These are phyloP conservation scores for Orbilia brochopaga DNA, from an alignment of 2,329 filamentous ascomycete genomes.

Conservation along the genomic window DNA sequence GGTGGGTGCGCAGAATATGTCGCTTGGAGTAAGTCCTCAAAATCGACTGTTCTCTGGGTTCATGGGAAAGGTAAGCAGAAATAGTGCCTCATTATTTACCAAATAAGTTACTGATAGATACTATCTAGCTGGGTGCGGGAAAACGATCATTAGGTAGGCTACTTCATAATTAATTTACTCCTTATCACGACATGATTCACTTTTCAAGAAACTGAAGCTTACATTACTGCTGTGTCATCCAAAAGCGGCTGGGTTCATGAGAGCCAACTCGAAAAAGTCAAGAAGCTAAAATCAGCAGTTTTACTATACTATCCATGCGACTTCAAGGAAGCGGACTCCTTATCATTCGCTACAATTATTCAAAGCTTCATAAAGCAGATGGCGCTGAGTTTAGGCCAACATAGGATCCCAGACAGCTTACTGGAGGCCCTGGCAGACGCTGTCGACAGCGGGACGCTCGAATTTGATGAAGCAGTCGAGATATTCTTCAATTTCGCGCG, in stretches of 20 bases:
- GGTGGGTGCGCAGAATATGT: conserved; percentile 1
- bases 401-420: conserved; percentile 15
- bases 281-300: neutral
- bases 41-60: conserved; percentile 21
- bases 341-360: conserved; percentile 27
- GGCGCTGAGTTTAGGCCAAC: conserved; percentile 9
- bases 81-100: neutral
- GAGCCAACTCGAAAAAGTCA: neutral
- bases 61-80: conserved; percentile 33
- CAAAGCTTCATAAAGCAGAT: conserved; percentile 50
- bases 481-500: conserved; percentile 20
- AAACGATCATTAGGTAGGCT: conserved; percentile 47
- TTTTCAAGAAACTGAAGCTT: neutral
- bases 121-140: conserved; percentile 48
- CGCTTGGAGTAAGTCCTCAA: conserved; percentile 6
- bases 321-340: conserved; percentile 36
- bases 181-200: no score
- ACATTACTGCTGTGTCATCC: neutral
- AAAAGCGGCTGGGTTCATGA: conserved; percentile 29
- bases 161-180: no score
- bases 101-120: neutral
- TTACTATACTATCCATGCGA: conserved; percentile 50
- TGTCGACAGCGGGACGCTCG: conserved; percentile 12
- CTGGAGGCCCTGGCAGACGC: conserved; percentile 17
- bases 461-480: conserved; percentile 17